Base-by-base conservation (phyloP, 192 early-diverging fungal genomes). In the Umbelopsis sp. region DNA sequence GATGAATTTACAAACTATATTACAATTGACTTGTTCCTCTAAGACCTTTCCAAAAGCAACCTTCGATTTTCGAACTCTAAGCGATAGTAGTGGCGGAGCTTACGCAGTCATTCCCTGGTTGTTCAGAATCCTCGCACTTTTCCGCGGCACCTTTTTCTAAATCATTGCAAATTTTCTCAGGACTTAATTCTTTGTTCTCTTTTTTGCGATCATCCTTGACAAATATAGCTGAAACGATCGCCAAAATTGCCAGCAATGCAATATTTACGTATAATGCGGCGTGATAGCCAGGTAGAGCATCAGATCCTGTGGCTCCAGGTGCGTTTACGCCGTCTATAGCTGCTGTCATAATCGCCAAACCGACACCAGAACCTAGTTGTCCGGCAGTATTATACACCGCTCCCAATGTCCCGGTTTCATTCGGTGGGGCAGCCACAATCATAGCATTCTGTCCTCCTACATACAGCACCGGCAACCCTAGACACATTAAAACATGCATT, bases 321-420 rank as follows among this genome's bases (percentile, higher is more conserved):
- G 68, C 11, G 53, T 80, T 80, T 22, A 55, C 50, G 10, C 67
- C 47, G 58, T 75, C 70, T 4, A 74, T 74, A 20, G 76, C 51
- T 16, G 75, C 75, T 33, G 75, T 76, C 22, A 74, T 49, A 46
- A 80, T 68, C 18, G 78, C 78, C 20, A 76, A 73, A 3, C 78
- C 78, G 21, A 80, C 75, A 5, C 74, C 74, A 13, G 78, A 69
- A 25, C 78, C 78, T 21, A 80, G 49, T 49, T 80, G 78, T 21
- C 72, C 35, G 12, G 64, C 64, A 16, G 68, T 55, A 49, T 52
- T 74, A 47, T 80, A 80, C 16, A 80, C 70, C 0, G 79, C 79
- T 45, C 65, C 65, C 16, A 66, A 15, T 13, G 65, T 66, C 4
- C 65, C 65, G 10, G 65, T 48, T 25, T 66, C 65, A 46, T 25